Conservation (phyloP, 148 eudicot genomes). For the Rhododendron kiyosumense region DNA sequence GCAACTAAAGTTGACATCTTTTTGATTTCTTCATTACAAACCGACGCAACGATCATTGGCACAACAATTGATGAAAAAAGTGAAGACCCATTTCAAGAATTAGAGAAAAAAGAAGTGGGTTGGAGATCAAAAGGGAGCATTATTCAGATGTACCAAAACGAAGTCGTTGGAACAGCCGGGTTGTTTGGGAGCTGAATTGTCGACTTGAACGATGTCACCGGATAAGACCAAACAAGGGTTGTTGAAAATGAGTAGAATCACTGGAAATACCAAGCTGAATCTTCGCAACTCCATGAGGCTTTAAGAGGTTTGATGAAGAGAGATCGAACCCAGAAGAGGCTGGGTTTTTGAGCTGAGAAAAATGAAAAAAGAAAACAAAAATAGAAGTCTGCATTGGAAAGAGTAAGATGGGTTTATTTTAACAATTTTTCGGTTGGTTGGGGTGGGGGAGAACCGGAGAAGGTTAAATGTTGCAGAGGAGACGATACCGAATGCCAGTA, state of each 20-base stretch:
- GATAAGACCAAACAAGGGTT: constrained; percentile 36
- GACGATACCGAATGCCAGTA: not conserved
- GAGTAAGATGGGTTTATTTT: not conserved
- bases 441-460: not conserved
- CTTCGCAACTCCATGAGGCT: constrained; percentile 36
- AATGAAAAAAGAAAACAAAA: not conserved
- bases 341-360: not conserved
- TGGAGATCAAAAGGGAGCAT: constrained; percentile 1
- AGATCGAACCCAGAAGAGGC: not conserved
- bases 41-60: not conserved
- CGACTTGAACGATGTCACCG: constrained; percentile 78
- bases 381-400: not conserved
- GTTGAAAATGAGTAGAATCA: constrained; percentile 16
- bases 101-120: constrained; percentile 15
- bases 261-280: constrained; percentile 19
- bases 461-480: not conserved
- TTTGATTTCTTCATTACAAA: not conserved
- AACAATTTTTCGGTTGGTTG: not conserved
- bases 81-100: not conserved
- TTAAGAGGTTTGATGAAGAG: not conserved
- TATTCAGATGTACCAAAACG: constrained; percentile 44
- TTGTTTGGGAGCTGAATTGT: constrained; percentile 65
- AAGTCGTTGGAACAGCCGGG: constrained; percentile 91
- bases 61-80: not conserved
- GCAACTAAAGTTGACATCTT: not conserved